Evolutionary conservation across 306 rosid species (phyloP), one percentile per base, ranked within the genome.

Genomic region (Clitoria ternatea): DNA sequence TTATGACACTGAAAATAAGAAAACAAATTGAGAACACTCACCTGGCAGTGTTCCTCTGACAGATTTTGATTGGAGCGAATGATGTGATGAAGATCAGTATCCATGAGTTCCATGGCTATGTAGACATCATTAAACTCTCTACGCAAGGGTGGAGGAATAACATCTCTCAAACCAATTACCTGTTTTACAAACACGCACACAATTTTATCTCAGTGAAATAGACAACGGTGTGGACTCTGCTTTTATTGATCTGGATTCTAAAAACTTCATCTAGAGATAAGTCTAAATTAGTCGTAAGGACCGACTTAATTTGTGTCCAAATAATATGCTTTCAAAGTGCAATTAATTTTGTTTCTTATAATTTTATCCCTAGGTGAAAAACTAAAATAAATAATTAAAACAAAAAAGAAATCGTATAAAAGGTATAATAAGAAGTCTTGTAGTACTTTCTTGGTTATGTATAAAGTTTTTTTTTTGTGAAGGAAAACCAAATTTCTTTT

Each of bases 1-100:
- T 43, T 59, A 18, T 17, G 56, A 35, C 44, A 44, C 12, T 0
- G 14, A 22, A 48, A 43, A 23, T 14, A 2, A 33, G 42, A 30
- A 8, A 43, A 44, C 2, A 52, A 22, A 13, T 2, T 49, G 19
- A 43, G 42, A 61, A 61, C 36, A 66, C 77, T 37, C 61, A 93
- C 98, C 85, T 93, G 98, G 78, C 94, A 84, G 73, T 93, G 98
- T 79, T 93, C 98, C 80, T 93, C 98, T 0, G 98, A 93, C 44
- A 93, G 80, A 78, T 63, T 30, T 84, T 90, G 98, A 74, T 90
- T 93, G 22, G 98, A 90, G 66, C 96, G 97, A 67, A 90, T 93
- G 79, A 94, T 94, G 70, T 94, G 97, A 65, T 94, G 97, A 80
- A 93, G 96, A 84, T 93, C 98, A 3, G 98, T 93, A 66, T 93